These are phyloP conservation scores for Nothomitra cinnamomea DNA, from an alignment of 2,329 filamentous ascomycete genomes.

Conservation along the genomic window DNA sequence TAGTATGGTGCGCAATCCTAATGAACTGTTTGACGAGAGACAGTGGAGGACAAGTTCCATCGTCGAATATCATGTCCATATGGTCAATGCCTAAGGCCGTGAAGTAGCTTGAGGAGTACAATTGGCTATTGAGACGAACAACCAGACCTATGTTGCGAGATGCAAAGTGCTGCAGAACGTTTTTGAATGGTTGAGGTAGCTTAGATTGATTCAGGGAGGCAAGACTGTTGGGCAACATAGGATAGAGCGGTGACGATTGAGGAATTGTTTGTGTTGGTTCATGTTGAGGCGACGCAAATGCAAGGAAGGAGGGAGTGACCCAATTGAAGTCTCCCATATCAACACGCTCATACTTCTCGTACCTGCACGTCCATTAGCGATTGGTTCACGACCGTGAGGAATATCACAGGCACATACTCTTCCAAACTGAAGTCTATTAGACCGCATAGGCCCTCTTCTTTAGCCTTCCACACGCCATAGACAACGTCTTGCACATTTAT, in stretches of 20 bases:
- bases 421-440: conserved; percentile 90
- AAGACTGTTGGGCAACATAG: conserved; percentile 57
- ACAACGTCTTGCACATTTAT: conserved; percentile 94
- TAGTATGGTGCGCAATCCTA: conserved; percentile 84
- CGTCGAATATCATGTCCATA: conserved; percentile 98
- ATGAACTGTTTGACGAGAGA: conserved; percentile 89
- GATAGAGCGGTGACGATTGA: conserved; percentile 54
- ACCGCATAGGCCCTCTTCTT: conserved; percentile 83
- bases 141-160: conserved; percentile 82
- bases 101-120: conserved; percentile 96
- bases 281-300: conserved; percentile 89
- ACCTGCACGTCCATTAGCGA: conserved; percentile 29
- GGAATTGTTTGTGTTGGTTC: conserved; percentile 56
- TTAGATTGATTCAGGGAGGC: conserved; percentile 52
- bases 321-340: conserved; percentile 99
- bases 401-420: conserved; percentile 36
- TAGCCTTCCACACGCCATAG: conserved; percentile 97
- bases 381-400: neutral
- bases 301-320: conserved; percentile 87
- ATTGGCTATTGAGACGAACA: conserved; percentile 82
- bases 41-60: conserved; percentile 85
- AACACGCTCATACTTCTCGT: conserved; percentile 86
- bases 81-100: conserved; percentile 89
- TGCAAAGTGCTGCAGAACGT: conserved; percentile 78
- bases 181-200: conserved; percentile 81